Evolutionary conservation across 23 red algal species (phyloP).

Genomic region (Gracilaria caudata): DNA sequence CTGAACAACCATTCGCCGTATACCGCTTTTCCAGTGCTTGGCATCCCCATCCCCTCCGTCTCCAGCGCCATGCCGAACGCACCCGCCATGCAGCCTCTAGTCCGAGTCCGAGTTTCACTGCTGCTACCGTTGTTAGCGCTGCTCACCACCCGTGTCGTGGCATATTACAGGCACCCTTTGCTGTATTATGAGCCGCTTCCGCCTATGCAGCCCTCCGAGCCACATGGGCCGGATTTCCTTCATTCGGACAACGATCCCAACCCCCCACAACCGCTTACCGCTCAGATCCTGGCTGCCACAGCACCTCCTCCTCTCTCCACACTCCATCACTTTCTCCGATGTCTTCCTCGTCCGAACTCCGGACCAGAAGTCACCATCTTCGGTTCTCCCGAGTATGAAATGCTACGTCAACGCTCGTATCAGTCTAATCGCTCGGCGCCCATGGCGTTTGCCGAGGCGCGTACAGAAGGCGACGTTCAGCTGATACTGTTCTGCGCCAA

Average conservation of each 20-base stretch:
- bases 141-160: not conserved
- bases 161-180: slow-evolving; percentile 17
- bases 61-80: not conserved
- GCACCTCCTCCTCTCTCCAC: slow-evolving; percentile 15
- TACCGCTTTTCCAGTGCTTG: not conserved
- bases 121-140: not conserved
- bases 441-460: slow-evolving; percentile 40
- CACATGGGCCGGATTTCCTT: not conserved
- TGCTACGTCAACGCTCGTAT: slow-evolving; percentile 10
- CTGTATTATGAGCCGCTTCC: slow-evolving; percentile 8
- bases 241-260: slow-evolving; percentile 18
- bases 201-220: not conserved
- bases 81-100: not conserved
- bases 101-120: not conserved
- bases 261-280: slow-evolving; percentile 17
- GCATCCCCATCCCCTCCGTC: not conserved
- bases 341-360: slow-evolving; percentile 8
- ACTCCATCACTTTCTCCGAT: slow-evolving; percentile 33
- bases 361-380: slow-evolving; percentile 24
- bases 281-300: slow-evolving; percentile 21
- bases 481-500: slow-evolving; percentile 27
- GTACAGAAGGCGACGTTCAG: slow-evolving; percentile 10
- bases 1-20: no score
- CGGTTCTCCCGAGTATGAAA: slow-evolving; percentile 44
- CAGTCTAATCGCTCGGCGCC: slow-evolving; percentile 36